A percentile compares a stretch with the other conserved stretches of the same genome.
phyloP scores from a whole-genome alignment of 495 filamentous ascomycete genomes.

The Evernia prunastri region DNA sequence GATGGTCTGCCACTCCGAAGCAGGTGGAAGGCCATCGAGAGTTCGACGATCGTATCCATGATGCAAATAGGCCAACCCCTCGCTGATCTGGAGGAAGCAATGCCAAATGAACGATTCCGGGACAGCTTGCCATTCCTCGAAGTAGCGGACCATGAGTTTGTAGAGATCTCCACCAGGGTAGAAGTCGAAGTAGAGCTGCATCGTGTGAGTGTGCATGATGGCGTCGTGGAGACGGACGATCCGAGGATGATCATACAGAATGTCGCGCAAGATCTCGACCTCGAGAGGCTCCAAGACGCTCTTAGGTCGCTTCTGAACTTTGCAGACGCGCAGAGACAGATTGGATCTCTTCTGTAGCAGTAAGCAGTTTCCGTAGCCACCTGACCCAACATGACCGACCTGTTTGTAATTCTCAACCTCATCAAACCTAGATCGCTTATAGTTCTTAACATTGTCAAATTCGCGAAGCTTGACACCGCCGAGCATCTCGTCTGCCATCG shows the following conservation, averaged over 20 bases:
- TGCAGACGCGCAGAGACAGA: constrained; percentile 14
- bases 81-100: constrained; percentile 13
- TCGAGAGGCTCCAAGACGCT: constrained; percentile 10
- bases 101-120: constrained; percentile 24
- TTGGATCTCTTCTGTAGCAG: constrained; percentile 13
- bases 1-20: constrained; percentile 9
- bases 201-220: background rate
- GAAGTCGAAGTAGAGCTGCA: constrained; percentile 22
- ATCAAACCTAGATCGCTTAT: constrained; percentile 11
- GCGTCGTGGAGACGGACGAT: constrained; percentile 12
- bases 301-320: constrained; percentile 1
- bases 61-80: constrained; percentile 20
- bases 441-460: background rate
- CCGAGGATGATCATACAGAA: constrained; percentile 16
- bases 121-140: background rate
- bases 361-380: constrained; percentile 13
- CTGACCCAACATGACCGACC: constrained; percentile 10
- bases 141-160: background rate
- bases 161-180: constrained; percentile 18
- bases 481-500: background rate
- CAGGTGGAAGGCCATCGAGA: background rate
- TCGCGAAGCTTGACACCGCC: background rate
- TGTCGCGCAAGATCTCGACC: constrained; percentile 11
- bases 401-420: constrained; percentile 4
- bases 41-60: constrained; percentile 14